Base-by-base conservation (phyloP, 306 rosid species). In the Benincasa hispida region DNA sequence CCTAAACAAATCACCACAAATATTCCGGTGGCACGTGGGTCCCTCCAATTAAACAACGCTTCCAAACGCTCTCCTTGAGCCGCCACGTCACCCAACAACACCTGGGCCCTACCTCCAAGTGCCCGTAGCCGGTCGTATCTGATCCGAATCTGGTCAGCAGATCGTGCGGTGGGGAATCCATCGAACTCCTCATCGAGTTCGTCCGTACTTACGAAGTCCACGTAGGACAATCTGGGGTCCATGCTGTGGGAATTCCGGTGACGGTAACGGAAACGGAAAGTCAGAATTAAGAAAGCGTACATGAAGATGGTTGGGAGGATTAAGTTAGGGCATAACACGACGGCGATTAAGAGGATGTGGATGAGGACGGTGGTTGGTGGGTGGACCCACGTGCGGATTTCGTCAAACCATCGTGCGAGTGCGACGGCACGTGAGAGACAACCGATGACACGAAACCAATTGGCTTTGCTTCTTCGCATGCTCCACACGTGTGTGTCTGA, bases 181-280 rank as follows among this genome's bases (percentile, higher is more conserved):
- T 91, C 98, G 1, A 93, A 88, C 79, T 93, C 98, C 45, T 93
- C 98, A 3, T 93, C 97, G 2, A 93, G 83, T 80, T 93, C 98
- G 10, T 93, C 96, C 0, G 76, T 21, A 72, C 89, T 88, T 69
- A 87, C 93, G 2, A 84, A 84, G 56, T 91, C 97, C 79, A 90
- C 87, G 80, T 88, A 86, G 0, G 97, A 93, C 39, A 91, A 37
- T 34, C 92, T 81, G 8, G 88, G 85, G 77, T 91, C 96, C 88
- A 93, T 86, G 74, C 60, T 85, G 4, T 21, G 80, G 18, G 96
- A 87, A 25, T 55, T 79, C 76, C 87, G 48, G 5, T 42, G 72
- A 0, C 94, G 85, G 59, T 79, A 81, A 5, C 94, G 78, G 30
- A 76, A 91, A 24, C 94, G 79, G 72, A 89, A 4, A 0, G 87